Base-by-base conservation (phyloP, 768 basidiomycete species). In the Leccinum disarticulatum region DNA sequence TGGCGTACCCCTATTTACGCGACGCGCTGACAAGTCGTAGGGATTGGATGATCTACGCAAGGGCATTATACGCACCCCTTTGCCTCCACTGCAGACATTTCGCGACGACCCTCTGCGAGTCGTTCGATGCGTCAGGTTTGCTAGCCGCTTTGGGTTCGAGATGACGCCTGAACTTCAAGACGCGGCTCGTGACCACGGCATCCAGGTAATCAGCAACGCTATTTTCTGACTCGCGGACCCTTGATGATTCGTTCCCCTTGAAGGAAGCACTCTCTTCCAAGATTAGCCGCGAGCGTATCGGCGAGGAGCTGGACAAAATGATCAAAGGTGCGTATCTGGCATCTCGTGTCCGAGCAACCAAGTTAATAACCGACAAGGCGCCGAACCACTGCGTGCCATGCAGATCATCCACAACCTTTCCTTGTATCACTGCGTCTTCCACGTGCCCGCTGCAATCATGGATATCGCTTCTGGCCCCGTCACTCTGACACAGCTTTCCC, bases 271-370 rank as follows among this genome's bases (percentile, higher is more conserved):
- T 97, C 15, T 76, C 83, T 10, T 79, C 78, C 2, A 97, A 98
- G 71, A 91, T 99, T 50, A 89, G 90, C 35, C 84, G 93, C 54
- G 97, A 98, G 76, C 84, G 97, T 17, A 85, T 95, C 6, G 95
- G 95, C 1, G 90, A 90, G 62, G 97, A 99, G 73, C 68, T 98
- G 14, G 84, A 90, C 62, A 99, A 98, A 73, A 98, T 98, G 91
- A 81, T 98, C 70, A 87, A 87, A 78, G 88, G 96, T 88, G n/a
- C 31, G 61, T 55, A 25, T 54, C 25, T 22, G 30, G 1, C 46
- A 38, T 43, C 11, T 61, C 31, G 54, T 57, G 50, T 28, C 54
- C 14, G 59, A 46, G 19, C 36, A 17, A 36, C 57, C 5, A 31
- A 35, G 22, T 56, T 65, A 25, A 62, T 54, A 35, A 43, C n/a